Evolutionary conservation across 441 rosid species (phyloP).

Genomic region (Syzygium syzygioides): DNA sequence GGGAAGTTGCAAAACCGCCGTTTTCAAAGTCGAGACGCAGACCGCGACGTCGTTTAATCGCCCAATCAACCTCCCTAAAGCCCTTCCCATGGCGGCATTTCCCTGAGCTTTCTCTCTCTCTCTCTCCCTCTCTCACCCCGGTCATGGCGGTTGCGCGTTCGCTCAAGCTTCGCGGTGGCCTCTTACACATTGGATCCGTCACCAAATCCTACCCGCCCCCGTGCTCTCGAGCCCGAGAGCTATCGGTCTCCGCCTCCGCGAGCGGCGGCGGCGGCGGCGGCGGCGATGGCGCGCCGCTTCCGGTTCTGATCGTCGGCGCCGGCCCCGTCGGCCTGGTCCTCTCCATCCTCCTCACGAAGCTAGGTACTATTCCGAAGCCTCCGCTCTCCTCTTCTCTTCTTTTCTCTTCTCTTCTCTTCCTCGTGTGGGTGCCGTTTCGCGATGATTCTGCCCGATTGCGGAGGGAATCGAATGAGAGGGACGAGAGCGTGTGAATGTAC

Average conservation of each 20-base stretch:
- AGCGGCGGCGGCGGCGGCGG: not conserved
- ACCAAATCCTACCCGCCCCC: conserved; percentile 22
- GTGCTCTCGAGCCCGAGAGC: conserved; percentile 27
- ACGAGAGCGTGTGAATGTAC: not conserved
- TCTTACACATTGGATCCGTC: conserved; percentile 16
- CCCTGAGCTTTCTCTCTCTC: not conserved
- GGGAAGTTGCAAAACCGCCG: not conserved
- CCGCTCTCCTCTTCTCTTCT: too few relatives aligned
- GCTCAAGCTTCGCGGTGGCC: conserved; percentile 30
- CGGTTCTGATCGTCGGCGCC: conserved; percentile 89
- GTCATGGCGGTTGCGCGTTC: conserved; percentile 45
- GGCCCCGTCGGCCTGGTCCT: conserved; percentile 98
- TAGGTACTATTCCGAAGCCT: conserved; percentile 35
- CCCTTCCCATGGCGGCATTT: not conserved
- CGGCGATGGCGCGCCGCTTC: conserved; percentile 44
- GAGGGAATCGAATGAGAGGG: not conserved
- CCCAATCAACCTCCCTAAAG: not conserved
- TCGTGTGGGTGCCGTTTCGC: not conserved
- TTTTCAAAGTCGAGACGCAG: not conserved
- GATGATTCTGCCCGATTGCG: not conserved
- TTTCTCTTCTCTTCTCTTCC: not conserved
- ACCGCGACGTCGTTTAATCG: not conserved
- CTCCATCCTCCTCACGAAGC: conserved; percentile 71
- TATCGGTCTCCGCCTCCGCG: conserved; percentile 18
- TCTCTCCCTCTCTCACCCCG: not conserved